Base-by-base conservation (phyloP, 2,329 filamentous ascomycete species). In the Ceratocystis harringtonii region DNA sequence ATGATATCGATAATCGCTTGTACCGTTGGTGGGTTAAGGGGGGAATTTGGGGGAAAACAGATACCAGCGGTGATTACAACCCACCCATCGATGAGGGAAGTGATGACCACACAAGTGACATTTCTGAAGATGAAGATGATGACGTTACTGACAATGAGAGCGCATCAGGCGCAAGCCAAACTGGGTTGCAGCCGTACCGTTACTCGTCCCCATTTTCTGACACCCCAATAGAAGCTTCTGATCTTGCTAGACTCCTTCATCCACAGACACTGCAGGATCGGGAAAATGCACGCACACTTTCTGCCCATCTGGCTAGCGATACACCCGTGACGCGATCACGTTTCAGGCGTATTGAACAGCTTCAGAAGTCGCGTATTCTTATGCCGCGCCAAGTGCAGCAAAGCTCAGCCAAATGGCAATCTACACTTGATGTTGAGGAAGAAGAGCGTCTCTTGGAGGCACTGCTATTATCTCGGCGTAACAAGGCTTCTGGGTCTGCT, bases 1-100 rank as follows among this genome's bases (percentile, higher is more conserved):
- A 82, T 32, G 82, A 83, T 48, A 78, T 96, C 1, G 87, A 92
- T 69, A 80, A 81, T 1, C 86, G 84, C 67, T 77, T 96, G 1
- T 97, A 96, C 73, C 79, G 79, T 36, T 94, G 92, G 83, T 97
- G 90, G 88, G 84, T 88, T 63, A 79, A 80, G 64, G 90, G 90
- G 22, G 90, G 89, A 6, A 89, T 89, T 77, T 96, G 90, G 85
- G 92, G 92, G 1, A 85, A 86, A 17, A 79, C 86, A 41, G 92
- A 97, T 72, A 79, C 80, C 4, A 96, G 89, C 71, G 89, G 88
- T 32, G 88, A 92, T 68, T 97, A 92, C 73, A 74, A 78, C 41
- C 86, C 86, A 0, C 71, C 74, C 6, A 74, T 78, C 10, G 72
- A 77, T 3, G 65, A 66, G 19, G 79, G 83, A 2, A 78, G 84